Evolutionary conservation across 78 protist genomes (phyloP).

Genomic region (Monocercomonoides exilis): DNA sequence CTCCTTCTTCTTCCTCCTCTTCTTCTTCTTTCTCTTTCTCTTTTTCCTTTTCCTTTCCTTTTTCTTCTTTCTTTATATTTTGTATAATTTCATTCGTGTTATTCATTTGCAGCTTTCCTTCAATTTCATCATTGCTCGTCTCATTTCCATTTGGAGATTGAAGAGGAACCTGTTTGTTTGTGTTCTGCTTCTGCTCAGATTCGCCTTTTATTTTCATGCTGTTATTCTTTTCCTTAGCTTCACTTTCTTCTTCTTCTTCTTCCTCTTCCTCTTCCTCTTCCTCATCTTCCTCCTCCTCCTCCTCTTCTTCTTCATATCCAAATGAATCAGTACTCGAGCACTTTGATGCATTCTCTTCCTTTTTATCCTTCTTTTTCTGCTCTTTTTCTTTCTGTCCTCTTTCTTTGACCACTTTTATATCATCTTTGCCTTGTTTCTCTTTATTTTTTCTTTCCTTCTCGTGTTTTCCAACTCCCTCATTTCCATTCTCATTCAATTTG

Average conservation of each 20-base stretch:
- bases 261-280: neutral
- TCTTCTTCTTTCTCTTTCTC: no score
- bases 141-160: neutral
- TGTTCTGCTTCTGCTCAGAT: neutral
- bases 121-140: neutral
- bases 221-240: no score
- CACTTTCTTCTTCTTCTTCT: neutral
- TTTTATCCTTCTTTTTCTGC: no score
- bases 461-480: neutral
- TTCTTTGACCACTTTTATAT: neutral
- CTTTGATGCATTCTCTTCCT: neutral
- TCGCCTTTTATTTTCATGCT: neutral
- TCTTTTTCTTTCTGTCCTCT: no score
- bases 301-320: neutral
- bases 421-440: neutral
- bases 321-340: neutral
- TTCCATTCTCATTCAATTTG: neutral
- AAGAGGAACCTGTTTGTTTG: neutral
- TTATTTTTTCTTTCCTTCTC: neutral
- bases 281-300: no score
- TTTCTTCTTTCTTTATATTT: neutral
- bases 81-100: neutral
- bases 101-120: neutral
- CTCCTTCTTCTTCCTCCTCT: no score
- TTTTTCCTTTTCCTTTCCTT: no score